A percentile compares a stretch with the other conserved stretches of the same genome.
phyloP scores from a whole-genome alignment of 1,139 yeast genomes.

The Groenewaldozyma auringiensis region DNA sequence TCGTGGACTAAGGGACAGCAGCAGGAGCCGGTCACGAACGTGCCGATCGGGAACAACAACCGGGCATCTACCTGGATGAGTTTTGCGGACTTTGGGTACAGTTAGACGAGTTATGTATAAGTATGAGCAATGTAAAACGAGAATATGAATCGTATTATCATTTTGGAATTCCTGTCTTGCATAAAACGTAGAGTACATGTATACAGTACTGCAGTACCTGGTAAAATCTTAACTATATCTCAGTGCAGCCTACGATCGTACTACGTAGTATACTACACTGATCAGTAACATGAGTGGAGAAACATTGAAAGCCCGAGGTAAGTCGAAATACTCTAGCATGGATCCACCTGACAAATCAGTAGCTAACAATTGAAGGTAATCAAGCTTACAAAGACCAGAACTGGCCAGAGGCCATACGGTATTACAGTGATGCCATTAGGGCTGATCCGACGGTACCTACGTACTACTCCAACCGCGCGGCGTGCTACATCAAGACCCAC shows the following conservation, averaged over 20 bases:
- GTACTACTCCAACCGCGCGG: constrained; percentile 82
- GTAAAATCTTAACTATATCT: too few relatives aligned
- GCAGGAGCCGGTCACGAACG: constrained; percentile 6
- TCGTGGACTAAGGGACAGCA: constrained; percentile 42
- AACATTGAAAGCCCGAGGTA: too few relatives aligned
- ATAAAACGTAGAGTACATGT: too few relatives aligned
- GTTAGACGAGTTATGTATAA: constrained; percentile 3
- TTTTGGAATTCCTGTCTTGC: too few relatives aligned
- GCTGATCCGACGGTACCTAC: constrained; percentile 56
- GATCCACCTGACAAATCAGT: too few relatives aligned
- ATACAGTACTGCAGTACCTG: too few relatives aligned
- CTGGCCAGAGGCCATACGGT: constrained; percentile 54
- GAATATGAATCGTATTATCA: too few relatives aligned
- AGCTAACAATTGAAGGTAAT: constrained; percentile 36
- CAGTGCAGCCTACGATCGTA: too few relatives aligned
- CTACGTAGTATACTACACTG: too few relatives aligned
- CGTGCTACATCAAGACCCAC: constrained; percentile 52
- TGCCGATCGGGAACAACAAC: constrained; percentile 2
- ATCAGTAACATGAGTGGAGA: too few relatives aligned
- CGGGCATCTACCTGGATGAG: constrained; percentile 4
- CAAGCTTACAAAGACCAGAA: constrained; percentile 49
- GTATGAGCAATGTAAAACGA: too few relatives aligned
- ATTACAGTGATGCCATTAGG: constrained; percentile 67
- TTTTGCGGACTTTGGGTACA: constrained; percentile 10
- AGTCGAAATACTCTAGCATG: too few relatives aligned